phyloP scores from a whole-genome alignment of 192 early-diverging fungal species.

The Entomortierella chlamydospora region DNA sequence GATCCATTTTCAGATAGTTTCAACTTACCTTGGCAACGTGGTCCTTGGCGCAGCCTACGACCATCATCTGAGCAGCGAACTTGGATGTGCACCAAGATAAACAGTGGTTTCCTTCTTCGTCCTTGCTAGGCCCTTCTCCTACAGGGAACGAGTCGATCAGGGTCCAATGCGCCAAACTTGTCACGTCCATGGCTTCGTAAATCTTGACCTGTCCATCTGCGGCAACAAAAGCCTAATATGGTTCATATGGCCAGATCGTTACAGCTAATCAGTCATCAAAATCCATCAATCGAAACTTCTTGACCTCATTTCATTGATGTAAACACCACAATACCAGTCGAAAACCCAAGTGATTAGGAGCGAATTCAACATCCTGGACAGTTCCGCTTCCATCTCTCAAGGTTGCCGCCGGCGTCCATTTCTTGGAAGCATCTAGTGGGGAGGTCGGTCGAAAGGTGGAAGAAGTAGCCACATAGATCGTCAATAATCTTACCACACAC shows the following conservation, averaged over 20 bases:
- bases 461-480: too few relatives aligned
- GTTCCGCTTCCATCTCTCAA: conserved; percentile 76
- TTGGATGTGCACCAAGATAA: conserved; percentile 91
- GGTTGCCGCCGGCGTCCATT: conserved; percentile 75
- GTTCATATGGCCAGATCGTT: too few relatives aligned
- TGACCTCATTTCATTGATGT: neutral
- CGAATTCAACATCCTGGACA: conserved; percentile 92
- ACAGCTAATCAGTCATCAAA: neutral
- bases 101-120: conserved; percentile 84
- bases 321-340: conserved; percentile 65
- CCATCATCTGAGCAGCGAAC: conserved; percentile 81
- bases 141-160: conserved; percentile 73
- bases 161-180: conserved; percentile 82
- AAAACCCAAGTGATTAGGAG: conserved; percentile 84
- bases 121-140: conserved; percentile 65
- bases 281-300: neutral
- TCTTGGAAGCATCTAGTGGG: conserved; percentile 62
- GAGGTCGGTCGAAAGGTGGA: neutral
- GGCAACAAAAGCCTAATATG: conserved; percentile 74
- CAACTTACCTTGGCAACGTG: conserved; percentile 69
- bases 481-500: too few relatives aligned
- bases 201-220: conserved; percentile 89
- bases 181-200: conserved; percentile 87
- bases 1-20: neutral
- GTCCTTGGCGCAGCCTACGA: conserved; percentile 86